Percentiles rank a stretch among this genome's conserved stretches.
phyloP scores from a whole-genome alignment of 1,139 yeast genomes.

The Suhomyces atakaporum region DNA sequence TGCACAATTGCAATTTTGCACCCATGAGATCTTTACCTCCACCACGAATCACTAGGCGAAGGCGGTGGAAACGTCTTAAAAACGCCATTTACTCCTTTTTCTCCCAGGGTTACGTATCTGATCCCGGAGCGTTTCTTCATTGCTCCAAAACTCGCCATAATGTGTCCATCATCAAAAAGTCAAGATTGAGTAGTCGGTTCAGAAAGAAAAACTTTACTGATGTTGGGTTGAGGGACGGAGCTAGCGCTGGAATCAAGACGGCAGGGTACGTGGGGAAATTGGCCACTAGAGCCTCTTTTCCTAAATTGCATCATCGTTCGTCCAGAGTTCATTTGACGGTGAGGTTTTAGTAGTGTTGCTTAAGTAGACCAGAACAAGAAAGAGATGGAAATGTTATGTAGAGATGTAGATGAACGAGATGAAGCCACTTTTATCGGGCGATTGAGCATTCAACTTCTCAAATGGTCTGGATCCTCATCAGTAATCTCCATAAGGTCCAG shows the following conservation, averaged over 20 bases:
- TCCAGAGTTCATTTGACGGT: conserved; percentile 20
- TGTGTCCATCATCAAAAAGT: conserved; percentile 28
- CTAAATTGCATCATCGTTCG: conserved; percentile 19
- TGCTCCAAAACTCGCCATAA: conserved; percentile 16
- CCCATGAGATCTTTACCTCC: conserved; percentile 48
- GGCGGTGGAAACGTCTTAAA: conserved; percentile 41
- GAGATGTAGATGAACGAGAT: too few species aligned
- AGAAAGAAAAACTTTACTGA: conserved; percentile 20
- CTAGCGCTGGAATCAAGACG: conserved; percentile 28
- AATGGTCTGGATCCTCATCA: too few species aligned
- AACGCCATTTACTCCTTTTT: conserved; percentile 32
- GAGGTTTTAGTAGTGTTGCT: conserved; percentile 13
- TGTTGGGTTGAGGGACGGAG: conserved; percentile 22
- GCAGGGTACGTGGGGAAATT: conserved; percentile 27
- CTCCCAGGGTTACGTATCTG: conserved; percentile 28
- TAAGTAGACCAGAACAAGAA: too few species aligned
- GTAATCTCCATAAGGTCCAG: too few species aligned
- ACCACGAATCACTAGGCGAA: conserved; percentile 39
- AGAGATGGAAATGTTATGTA: too few species aligned
- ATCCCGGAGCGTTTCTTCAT: conserved; percentile 30
- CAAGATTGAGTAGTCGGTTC: conserved; percentile 26
- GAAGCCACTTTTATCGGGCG: too few species aligned
- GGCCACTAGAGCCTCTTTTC: conserved; percentile 26
- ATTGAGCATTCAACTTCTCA: too few species aligned
- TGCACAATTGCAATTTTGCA: too few species aligned